Percentiles rank a stretch among this genome's conserved stretches.
These are phyloP conservation scores for Pythium rhizo-oryzae DNA, from an alignment of 352 stramenopile species.

Conservation along the genomic window DNA sequence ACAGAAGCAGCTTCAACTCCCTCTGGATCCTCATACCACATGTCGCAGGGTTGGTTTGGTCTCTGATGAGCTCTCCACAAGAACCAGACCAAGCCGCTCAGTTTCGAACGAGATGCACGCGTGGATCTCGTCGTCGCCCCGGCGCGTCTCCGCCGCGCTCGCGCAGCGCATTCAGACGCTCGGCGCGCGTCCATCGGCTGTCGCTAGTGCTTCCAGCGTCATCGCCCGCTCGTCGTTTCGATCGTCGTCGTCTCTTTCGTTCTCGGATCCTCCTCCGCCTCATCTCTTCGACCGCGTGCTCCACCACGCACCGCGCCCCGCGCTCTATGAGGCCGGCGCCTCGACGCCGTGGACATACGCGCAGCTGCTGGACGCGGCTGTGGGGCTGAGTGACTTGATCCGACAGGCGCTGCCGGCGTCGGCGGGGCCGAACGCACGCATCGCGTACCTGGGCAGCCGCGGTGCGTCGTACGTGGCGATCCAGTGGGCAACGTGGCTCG, in stretches of 20 bases:
- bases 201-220: too few relatives aligned
- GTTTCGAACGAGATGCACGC: too few relatives aligned
- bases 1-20: neutral
- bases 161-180: neutral
- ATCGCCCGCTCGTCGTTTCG: neutral
- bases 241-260: neutral
- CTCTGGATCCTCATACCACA: neutral
- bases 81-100: too few relatives aligned
- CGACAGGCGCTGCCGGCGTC: neutral
- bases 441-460: conserved; percentile 48
- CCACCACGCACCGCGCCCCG: conserved; percentile 19
- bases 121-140: neutral
- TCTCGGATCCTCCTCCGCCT: conserved; percentile 1
- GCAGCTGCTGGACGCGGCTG: conserved; percentile 38
- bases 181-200: neutral
- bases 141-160: neutral
- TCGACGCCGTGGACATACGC: conserved; percentile 45
- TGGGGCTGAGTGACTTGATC: conserved; percentile 42
- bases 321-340: conserved; percentile 18
- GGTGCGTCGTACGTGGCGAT: conserved; percentile 61
- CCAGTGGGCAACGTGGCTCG: conserved; percentile 80
- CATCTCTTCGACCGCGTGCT: conserved; percentile 39
- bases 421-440: conserved; percentile 9
- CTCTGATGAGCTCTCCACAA: neutral
- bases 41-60: neutral